phyloP scores from a whole-genome alignment of 2,329 filamentous ascomycete genomes.

The Xylariaceae sp. region DNA sequence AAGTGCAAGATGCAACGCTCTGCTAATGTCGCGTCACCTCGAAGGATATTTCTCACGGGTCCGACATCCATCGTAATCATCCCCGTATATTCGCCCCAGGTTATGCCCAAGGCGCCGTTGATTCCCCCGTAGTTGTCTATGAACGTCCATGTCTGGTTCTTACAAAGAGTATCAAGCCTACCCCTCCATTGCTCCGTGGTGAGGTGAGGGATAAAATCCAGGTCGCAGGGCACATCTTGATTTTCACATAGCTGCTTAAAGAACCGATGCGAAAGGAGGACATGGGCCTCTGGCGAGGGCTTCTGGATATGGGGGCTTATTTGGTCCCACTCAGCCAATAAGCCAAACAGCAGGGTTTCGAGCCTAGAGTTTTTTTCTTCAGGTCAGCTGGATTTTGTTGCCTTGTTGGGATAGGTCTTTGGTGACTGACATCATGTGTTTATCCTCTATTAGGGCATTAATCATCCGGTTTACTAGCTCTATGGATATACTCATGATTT shows the following conservation, averaged over 20 bases:
- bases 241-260: neutral
- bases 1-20: slow-evolving; percentile 5
- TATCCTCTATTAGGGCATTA: slow-evolving; percentile 11
- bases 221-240: neutral
- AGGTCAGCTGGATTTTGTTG: neutral
- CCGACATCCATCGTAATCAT: neutral
- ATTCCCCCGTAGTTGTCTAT: neutral
- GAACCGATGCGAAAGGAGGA: neutral
- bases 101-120: neutral
- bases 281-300: neutral
- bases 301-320: neutral
- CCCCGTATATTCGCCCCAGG: fast-evolving
- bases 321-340: neutral
- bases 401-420: neutral
- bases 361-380: neutral
- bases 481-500: slow-evolving; percentile 5
- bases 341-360: slow-evolving; percentile 12
- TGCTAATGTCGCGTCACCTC: slow-evolving; percentile 1
- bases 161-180: neutral
- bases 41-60: neutral
- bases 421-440: slow-evolving; percentile 11
- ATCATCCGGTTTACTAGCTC: slow-evolving; percentile 14
- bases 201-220: neutral
- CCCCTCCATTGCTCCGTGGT: neutral
- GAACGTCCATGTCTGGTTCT: neutral